Evolutionary conservation across 345 rosid species (phyloP).

Genomic region (Sonneratia caseolaris): DNA sequence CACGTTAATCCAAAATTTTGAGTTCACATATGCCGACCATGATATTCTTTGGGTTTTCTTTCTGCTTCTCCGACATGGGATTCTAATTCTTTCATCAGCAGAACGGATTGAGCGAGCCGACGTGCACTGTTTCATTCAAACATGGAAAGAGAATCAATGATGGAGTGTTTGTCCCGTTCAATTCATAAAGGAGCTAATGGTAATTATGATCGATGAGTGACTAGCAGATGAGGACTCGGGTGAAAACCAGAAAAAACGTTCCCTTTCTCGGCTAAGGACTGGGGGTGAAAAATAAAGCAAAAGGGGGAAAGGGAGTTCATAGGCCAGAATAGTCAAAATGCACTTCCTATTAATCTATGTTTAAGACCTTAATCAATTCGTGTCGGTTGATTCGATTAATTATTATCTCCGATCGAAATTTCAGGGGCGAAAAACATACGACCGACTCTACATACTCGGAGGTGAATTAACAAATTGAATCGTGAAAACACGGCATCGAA

Average conservation of each 20-base stretch:
- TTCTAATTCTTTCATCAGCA: too few relatives aligned
- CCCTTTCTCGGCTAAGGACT: neutral
- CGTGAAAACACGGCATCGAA: too few relatives aligned
- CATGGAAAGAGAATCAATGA: neutral
- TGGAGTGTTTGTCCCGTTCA: neutral
- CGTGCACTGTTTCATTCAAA: neutral
- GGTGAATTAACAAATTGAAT: too few relatives aligned
- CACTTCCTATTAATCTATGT: neutral
- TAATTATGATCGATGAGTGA: neutral
- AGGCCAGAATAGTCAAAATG: neutral
- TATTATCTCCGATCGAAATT: too few relatives aligned
- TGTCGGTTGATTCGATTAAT: neutral
- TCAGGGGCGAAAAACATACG: too few relatives aligned
- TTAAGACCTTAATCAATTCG: neutral
- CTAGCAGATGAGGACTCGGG: neutral
- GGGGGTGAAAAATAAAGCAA: neutral
- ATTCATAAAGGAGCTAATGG: neutral
- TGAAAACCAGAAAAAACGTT: neutral
- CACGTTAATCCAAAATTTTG: too few relatives aligned
- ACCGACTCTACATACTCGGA: too few relatives aligned
- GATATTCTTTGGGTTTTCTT: too few relatives aligned
- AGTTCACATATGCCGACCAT: too few relatives aligned
- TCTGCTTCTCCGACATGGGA: too few relatives aligned
- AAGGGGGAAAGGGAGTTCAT: neutral
- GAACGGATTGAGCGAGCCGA: too few relatives aligned